These are phyloP conservation scores for Jatropha multifida DNA, from an alignment of 441 rosid genomes.

Conservation along the genomic window DNA sequence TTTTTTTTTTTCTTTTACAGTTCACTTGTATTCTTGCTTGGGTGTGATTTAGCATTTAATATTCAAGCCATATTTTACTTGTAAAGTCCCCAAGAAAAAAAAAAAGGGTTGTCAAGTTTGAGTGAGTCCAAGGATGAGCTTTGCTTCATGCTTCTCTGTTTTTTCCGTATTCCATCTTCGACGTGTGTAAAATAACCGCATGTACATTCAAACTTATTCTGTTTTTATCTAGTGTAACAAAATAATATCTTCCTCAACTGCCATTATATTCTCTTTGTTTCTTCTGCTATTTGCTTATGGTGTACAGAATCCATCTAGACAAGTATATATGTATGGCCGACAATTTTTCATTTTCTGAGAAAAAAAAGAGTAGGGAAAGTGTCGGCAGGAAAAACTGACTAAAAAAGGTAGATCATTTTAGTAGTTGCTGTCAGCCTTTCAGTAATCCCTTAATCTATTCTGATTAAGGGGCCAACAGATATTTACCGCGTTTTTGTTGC, in stretches of 20 bases:
- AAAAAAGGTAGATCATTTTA: neutral
- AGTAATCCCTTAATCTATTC: too few relatives aligned
- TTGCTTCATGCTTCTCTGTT: slow-evolving; percentile 22
- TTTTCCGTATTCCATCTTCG: slow-evolving; percentile 21
- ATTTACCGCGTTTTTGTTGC: slow-evolving; percentile 24
- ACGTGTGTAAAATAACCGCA: slow-evolving; percentile 7
- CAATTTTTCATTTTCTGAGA: slow-evolving; percentile 3
- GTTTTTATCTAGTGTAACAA: slow-evolving; percentile 14
- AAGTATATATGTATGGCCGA: neutral
- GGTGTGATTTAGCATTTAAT: slow-evolving; percentile 30
- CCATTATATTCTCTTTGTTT: neutral
- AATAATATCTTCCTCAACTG: neutral
- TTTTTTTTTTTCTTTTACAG: neutral
- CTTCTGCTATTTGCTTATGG: neutral
- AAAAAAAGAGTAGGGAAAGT: slow-evolving; percentile 9
- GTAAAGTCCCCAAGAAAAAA: slow-evolving; percentile 26
- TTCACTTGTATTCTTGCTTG: slow-evolving; percentile 31
- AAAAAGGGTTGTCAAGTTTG: slow-evolving; percentile 8
- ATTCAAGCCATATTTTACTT: slow-evolving; percentile 33
- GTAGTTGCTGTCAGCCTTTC: neutral
- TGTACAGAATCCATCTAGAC: neutral
- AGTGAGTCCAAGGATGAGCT: slow-evolving; percentile 30
- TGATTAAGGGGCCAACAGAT: slow-evolving; percentile 25
- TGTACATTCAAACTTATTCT: slow-evolving; percentile 31
- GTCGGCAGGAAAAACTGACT: slow-evolving; percentile 37